A percentile compares a stretch with the other conserved stretches of the same genome.
phyloP scores from a whole-genome alignment of 2,329 filamentous ascomycete genomes.

The Cercospora sojina region DNA sequence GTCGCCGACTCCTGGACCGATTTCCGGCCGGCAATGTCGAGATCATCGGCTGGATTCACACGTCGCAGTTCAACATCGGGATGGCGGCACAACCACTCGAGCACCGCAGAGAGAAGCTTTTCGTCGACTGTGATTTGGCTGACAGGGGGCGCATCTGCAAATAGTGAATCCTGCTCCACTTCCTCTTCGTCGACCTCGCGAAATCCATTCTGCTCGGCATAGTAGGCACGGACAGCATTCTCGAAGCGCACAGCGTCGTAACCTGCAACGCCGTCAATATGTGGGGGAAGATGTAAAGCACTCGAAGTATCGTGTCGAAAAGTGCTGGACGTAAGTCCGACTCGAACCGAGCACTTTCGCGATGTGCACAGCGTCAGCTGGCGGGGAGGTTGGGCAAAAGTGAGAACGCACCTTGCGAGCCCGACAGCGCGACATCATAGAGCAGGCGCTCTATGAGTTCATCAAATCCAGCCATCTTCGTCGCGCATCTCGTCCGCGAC shows the following conservation, averaged over 20 bases:
- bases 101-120: slow-evolving; percentile 54
- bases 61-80: slow-evolving; percentile 50
- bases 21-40: slow-evolving; percentile 38
- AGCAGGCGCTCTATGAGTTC: slow-evolving; percentile 59
- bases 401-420: slow-evolving; percentile 54
- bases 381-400: slow-evolving; percentile 6
- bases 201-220: slow-evolving; percentile 32
- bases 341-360: slow-evolving; percentile 15
- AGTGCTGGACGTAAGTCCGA: background rate
- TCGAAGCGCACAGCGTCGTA: slow-evolving; percentile 44
- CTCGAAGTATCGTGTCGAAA: background rate
- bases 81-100: slow-evolving; percentile 58
- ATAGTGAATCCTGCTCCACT: slow-evolving; percentile 25
- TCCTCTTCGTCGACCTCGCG: background rate
- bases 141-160: slow-evolving; percentile 29
- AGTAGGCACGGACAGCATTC: slow-evolving; percentile 41
- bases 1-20: slow-evolving; percentile 13
- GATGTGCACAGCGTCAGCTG: background rate
- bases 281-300: background rate
- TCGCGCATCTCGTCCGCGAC: slow-evolving; percentile 19
- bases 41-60: slow-evolving; percentile 45
- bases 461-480: slow-evolving; percentile 48
- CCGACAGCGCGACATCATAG: slow-evolving; percentile 59
- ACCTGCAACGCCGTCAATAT: slow-evolving; percentile 33
- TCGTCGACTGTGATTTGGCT: slow-evolving; percentile 45